phyloP scores from a whole-genome alignment of 176 grass and related monocot genomes.

The Bothriochloa decipiens region DNA sequence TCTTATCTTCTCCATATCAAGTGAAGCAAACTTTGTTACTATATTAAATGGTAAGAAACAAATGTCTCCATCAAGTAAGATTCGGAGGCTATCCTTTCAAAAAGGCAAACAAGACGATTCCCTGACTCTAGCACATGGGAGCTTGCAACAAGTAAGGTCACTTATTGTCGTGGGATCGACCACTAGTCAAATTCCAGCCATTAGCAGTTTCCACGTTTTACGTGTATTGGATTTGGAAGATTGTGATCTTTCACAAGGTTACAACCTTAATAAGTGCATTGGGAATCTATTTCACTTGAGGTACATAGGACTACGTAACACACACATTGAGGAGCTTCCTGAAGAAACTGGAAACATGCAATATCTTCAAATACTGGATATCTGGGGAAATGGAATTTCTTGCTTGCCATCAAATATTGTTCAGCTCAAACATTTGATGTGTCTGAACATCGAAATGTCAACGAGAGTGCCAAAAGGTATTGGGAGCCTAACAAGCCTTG shows the following conservation, averaged over 20 bases:
- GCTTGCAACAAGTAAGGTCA: not conserved
- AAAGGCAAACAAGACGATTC: no score
- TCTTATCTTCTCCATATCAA: no score
- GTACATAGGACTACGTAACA: not conserved
- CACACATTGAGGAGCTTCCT: not conserved
- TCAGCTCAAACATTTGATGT: not conserved
- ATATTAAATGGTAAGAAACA: no score
- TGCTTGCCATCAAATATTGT: not conserved
- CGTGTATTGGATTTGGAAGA: not conserved
- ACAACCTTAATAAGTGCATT: not conserved
- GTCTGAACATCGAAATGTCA: not conserved
- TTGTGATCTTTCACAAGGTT: not conserved
- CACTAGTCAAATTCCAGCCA: no score
- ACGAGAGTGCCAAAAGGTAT: not conserved
- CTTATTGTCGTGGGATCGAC: not conserved
- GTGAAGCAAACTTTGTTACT: no score
- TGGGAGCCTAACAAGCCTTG: not conserved
- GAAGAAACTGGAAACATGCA: not conserved
- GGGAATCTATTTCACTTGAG: not conserved
- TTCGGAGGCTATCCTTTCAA: no score
- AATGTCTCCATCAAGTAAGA: no score
- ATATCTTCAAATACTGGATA: not conserved
- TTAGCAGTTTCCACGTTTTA: not conserved
- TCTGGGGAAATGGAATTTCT: fast-evolving
- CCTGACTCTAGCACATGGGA: not conserved